Evolutionary conservation across 176 grass and related monocot species (phyloP), one percentile per base, ranked within the genome.

Genomic region (Bromus sterilis): DNA sequence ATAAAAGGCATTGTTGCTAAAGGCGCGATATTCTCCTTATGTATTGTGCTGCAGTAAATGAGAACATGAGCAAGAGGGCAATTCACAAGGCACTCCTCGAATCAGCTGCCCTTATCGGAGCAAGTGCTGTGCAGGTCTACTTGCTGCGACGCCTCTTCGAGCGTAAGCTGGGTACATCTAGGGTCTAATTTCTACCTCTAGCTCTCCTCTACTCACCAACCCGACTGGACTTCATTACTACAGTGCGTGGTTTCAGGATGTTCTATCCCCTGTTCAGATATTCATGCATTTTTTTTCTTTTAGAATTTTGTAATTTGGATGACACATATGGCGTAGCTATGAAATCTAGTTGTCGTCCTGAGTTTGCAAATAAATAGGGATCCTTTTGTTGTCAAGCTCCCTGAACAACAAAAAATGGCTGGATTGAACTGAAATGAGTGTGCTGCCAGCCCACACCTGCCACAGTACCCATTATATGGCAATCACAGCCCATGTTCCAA

Each of bases 11-110:
- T 53, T 15, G n/a, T 55, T 66, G 66, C 66, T 83, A 74, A 79
- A 71, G 58, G 28, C 41, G 8, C 9, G 14, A 12, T 28, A 61
- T 11, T 26, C 14, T 48, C n/a, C 20, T 87, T 77, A 12, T 23
- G 0, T 71, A 5, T 34, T 9, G 11, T 80, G 46, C 41, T 78
- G 68, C 92, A 95, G 96, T 95, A 41, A 95, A 95, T 24, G 93
- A 99, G 69, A 90, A 79, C 67, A 95, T 99, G 96, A 84, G 96
- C 89, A 91, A 61, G 61, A 89, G 93, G 78, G 77, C 91, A 12
- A 78, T 98, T 68, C 92, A 95, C 61, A 98, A 93, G 76, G 95
- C 92, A 53, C 66, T 93, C 26, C 56, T 98, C n/a, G 96, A 95
- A 79, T 99, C 96, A 18, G 89, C 91, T 35, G 90, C 82, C 4